Percentiles rank a stretch among this genome's conserved stretches.
phyloP scores from a whole-genome alignment of 306 rosid genomes.

The Pachyrhizus erosus region DNA sequence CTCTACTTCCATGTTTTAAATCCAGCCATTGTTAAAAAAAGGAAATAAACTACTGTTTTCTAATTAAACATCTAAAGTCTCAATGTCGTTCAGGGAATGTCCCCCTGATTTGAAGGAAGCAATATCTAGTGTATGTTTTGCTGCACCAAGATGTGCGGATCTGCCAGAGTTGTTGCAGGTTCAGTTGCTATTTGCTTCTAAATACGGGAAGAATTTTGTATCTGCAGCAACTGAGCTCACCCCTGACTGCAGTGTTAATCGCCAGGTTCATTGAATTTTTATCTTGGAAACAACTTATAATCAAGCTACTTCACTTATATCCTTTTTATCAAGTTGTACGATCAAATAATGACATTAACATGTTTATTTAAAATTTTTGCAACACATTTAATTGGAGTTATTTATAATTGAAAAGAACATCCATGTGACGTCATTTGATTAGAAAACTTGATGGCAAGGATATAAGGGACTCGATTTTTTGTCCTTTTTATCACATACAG shows the following conservation, averaged over 20 bases:
- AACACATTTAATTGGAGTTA: not conserved
- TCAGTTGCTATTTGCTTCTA: conserved; percentile 74
- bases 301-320: not conserved
- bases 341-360: not conserved
- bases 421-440: not conserved
- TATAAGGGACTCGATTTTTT: not conserved
- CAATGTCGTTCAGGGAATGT: conserved; percentile 66
- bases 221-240: conserved; percentile 81
- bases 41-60: not conserved
- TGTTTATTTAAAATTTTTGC: not conserved
- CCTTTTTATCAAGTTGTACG: not conserved
- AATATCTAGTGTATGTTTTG: conserved; percentile 88
- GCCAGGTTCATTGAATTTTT: conserved; percentile 69
- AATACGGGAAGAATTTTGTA: conserved; percentile 86
- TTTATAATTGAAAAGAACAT: not conserved
- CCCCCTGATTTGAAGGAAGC: conserved; percentile 97
- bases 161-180: conserved; percentile 91
- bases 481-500: not conserved
- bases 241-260: conserved; percentile 92
- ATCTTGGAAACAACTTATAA: not conserved
- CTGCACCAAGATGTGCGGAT: conserved; percentile 94
- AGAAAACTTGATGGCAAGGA: not conserved
- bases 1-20: too few relatives aligned
- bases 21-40: too few relatives aligned
- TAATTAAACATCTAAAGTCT: conserved; percentile 15